Conservation (phyloP, 179 eudicot species). For the Sideroxylon spinosum region DNA sequence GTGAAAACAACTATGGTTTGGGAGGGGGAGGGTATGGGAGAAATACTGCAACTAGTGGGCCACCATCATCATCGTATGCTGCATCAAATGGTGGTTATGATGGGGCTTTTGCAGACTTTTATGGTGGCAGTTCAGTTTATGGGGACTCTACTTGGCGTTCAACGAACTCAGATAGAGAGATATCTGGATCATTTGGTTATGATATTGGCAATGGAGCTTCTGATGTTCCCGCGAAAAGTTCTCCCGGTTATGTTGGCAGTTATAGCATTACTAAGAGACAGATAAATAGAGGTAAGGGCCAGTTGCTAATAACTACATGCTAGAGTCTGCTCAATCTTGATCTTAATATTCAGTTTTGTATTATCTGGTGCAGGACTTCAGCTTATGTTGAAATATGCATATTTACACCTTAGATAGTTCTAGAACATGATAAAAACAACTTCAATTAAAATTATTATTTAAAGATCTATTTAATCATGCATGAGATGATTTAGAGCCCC, state of each 20-base stretch:
- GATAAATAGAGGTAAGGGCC: slow-evolving; percentile 42
- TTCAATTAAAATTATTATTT: not conserved
- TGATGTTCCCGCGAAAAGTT: slow-evolving; percentile 49
- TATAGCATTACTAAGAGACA: slow-evolving; percentile 56
- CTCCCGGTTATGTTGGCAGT: slow-evolving; percentile 62
- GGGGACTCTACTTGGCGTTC: slow-evolving; percentile 72
- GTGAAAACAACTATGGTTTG: slow-evolving; percentile 44
- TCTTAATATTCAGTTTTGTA: not conserved
- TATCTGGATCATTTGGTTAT: slow-evolving; percentile 57
- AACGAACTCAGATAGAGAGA: slow-evolving; percentile 57
- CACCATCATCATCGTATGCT: slow-evolving; percentile 40
- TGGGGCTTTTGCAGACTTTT: slow-evolving; percentile 56
- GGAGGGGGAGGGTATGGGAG: slow-evolving; percentile 57
- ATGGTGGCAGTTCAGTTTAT: slow-evolving; percentile 50
- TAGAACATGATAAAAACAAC: not conserved
- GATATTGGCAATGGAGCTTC: slow-evolving; percentile 56
- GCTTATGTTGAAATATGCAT: not conserved
- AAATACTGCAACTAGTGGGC: slow-evolving; percentile 39
- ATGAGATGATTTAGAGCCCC: not conserved
- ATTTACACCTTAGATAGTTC: not conserved
- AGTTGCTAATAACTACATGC: not conserved
- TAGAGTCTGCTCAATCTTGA: not conserved
- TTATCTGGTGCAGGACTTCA: not conserved
- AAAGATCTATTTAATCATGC: not conserved
- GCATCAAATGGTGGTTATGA: slow-evolving; percentile 57